phyloP scores from a whole-genome alignment of 1,284 basidiomycete species.

The Meira miltonrushii region DNA sequence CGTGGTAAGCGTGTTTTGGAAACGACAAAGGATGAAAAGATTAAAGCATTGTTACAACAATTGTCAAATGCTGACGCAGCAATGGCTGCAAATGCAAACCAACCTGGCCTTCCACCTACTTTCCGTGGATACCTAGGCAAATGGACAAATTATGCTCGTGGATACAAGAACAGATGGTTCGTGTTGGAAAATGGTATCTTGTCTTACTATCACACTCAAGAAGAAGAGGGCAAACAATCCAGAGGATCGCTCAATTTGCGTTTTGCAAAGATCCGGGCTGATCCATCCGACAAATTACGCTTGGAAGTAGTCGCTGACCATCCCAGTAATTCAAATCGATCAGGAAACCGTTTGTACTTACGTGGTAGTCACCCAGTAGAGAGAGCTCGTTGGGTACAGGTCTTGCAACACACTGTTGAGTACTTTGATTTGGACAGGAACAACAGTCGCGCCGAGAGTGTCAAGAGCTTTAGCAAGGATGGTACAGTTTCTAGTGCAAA shows the following conservation, averaged over 20 bases:
- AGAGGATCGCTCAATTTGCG: conserved; percentile 86
- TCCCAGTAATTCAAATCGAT: conserved; percentile 2
- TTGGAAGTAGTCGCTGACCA: conserved; percentile 71
- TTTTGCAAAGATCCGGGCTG: conserved; percentile 59
- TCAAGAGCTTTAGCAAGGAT: conserved; percentile 14
- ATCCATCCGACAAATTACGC: conserved; percentile 61
- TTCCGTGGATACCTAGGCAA: conserved; percentile 61
- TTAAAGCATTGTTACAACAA: conserved; percentile 76
- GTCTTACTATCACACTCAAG: conserved; percentile 74
- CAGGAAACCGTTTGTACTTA: conserved; percentile 70
- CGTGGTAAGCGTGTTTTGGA: conserved; percentile 73
- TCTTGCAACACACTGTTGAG: conserved; percentile 43
- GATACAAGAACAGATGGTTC: conserved; percentile 90
- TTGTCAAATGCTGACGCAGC: conserved; percentile 42
- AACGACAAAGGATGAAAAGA: conserved; percentile 65
- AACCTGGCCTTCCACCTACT: conserved; percentile 32
- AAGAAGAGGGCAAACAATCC: conserved; percentile 80
- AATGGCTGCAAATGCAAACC: conserved; percentile 56
- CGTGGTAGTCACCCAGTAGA: conserved; percentile 65
- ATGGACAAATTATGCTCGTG: conserved; percentile 82
- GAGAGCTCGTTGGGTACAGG: conserved; percentile 47
- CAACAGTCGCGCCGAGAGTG: conserved; percentile 26
- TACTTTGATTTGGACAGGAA: conserved; percentile 34
- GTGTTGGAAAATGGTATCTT: conserved; percentile 80
- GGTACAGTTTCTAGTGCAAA: background rate